Conservation (phyloP, 257 asterid genomes). For the Penstemon barbatus region DNA sequence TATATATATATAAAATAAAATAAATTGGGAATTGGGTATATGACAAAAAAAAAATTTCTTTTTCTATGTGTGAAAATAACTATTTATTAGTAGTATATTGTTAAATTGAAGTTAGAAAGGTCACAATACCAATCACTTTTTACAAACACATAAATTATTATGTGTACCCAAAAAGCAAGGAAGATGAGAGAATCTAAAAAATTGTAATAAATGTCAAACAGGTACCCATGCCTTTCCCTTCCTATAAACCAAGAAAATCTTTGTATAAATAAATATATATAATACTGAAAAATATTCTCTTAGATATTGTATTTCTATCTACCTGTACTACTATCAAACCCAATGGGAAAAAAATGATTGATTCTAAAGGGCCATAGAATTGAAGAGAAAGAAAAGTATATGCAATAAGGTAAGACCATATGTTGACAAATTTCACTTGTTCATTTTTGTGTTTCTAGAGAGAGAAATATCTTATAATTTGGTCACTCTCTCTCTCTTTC, state of each 20-base stretch:
- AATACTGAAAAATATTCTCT: constrained; percentile 24
- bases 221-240: constrained; percentile 44
- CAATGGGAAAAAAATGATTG: constrained; percentile 49
- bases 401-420: constrained; percentile 42
- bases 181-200: constrained; percentile 64
- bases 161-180: constrained; percentile 37
- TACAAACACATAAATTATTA: constrained; percentile 1
- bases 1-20: too few relatives aligned
- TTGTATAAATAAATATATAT: constrained; percentile 3
- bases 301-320: constrained; percentile 4
- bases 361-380: constrained; percentile 31
- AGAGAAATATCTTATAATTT: constrained; percentile 44
- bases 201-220: constrained; percentile 40
- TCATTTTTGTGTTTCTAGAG: constrained; percentile 35
- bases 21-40: too few relatives aligned
- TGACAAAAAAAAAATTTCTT: too few relatives aligned
- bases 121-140: neutral
- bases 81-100: neutral
- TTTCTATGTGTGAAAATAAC: too few relatives aligned
- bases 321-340: constrained; percentile 41
- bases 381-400: constrained; percentile 28
- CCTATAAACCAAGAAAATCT: constrained; percentile 53
- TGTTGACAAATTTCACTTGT: constrained; percentile 52
- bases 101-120: constrained; percentile 16
- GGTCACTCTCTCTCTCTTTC: constrained; percentile 35